Base-by-base conservation (phyloP, 1,284 basidiomycete species). In the Trichosporon sp. region DNA sequence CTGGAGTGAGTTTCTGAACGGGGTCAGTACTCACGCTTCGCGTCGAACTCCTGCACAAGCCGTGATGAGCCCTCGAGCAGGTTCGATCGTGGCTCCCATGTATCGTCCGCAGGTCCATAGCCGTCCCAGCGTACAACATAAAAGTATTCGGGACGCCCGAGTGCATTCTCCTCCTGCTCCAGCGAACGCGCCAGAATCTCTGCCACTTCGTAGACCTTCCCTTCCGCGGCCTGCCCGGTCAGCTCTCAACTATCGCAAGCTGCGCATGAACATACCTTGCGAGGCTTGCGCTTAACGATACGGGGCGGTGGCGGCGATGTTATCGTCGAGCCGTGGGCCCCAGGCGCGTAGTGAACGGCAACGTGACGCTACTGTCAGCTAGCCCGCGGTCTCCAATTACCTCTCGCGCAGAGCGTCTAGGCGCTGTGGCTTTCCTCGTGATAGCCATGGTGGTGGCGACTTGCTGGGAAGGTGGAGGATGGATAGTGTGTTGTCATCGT, bases 61-160 rank as follows among this genome's bases (percentile, higher is more conserved):
- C 65, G 64, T 0, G 85, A 84, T 2, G 87, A 86, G 74, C 88
- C 88, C 5, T 73, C 62, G 67, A 83, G 64, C 25, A 90, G 79
- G 25, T 80, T 82, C 2, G 73, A 73, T 72, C 85, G 85, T 23
- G 85, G 85, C 75, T 90, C 89, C 89, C 89, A 91, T 21, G 88
- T 89, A 44, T 87, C 87, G 47, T 88, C 86, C 1, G 82, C 78
- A 1, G 86, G 84, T 0, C 84, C 73, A 74, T 89, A 91, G 0
- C 89, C 89, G 60, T 84, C 80, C 89, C 90, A 91, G 67, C 85
- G 83, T 3, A 91, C 87, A 51, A 85, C 75, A 71, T 87, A 89
- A 70, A 87, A 72, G 60, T 77, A 64, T 47, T 80, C 76, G 1
- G 44, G 15, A 13, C 35, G 32, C 2, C 74, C 74, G 1, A 66